Percentiles rank a stretch among this genome's conserved stretches.
These are phyloP conservation scores for Fusarium piperis DNA, from an alignment of 2,329 filamentous ascomycete species.

Conservation along the genomic window DNA sequence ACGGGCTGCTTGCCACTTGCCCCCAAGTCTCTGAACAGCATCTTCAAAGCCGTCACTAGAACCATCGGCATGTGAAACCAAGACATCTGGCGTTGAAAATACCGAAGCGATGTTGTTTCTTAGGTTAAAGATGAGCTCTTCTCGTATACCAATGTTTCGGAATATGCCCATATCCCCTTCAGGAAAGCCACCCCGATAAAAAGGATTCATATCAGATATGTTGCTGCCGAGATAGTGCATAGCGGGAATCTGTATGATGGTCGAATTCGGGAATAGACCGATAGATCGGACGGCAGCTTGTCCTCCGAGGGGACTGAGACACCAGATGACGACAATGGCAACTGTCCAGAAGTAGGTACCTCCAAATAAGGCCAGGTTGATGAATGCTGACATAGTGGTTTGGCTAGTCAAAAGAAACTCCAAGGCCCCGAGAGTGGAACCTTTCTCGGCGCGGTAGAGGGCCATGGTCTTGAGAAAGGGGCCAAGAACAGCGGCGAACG, in stretches of 20 bases:
- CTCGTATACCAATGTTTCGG: not conserved
- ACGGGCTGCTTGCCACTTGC: not conserved
- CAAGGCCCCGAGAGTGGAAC: not conserved
- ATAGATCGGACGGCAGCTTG: not conserved
- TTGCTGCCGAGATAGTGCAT: not conserved
- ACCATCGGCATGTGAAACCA: not conserved
- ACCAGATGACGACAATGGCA: fast-evolving
- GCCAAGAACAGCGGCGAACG: not conserved
- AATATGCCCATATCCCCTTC: not conserved
- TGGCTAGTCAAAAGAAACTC: conserved; percentile 1
- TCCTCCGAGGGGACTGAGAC: not conserved
- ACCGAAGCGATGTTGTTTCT: not conserved
- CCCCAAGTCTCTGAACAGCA: fast-evolving
- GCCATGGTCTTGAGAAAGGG: conserved; percentile 3
- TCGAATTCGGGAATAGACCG: fast-evolving
- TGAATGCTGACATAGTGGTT: not conserved
- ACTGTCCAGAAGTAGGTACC: not conserved
- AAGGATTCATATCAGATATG: not conserved
- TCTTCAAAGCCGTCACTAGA: not conserved
- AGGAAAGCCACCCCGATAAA: not conserved
- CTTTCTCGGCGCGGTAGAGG: not conserved
- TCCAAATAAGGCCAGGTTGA: not conserved
- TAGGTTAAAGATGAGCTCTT: not conserved
- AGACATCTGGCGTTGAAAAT: not conserved
- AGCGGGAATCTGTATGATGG: not conserved